Evolutionary conservation across 169 alveolate species (phyloP).

Genomic region (Theileria annulata): DNA sequence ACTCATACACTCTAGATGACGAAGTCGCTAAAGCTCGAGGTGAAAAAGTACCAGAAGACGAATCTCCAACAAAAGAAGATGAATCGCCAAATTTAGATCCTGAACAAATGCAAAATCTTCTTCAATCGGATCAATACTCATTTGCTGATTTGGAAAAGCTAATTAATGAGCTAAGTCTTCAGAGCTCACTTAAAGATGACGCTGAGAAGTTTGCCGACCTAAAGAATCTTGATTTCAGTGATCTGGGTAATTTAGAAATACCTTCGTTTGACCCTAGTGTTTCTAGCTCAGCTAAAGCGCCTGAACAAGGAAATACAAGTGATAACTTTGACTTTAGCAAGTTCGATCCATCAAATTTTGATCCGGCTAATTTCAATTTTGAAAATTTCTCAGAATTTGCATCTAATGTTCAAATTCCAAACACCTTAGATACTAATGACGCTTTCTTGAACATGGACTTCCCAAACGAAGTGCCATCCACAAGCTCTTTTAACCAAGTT

Average conservation of each 20-base stretch:
- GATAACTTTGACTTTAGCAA: not conserved
- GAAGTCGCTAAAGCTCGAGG: constrained; percentile 15
- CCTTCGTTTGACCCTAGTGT: not conserved
- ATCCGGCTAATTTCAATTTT: not conserved
- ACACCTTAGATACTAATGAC: not conserved
- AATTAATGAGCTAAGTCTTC: not conserved
- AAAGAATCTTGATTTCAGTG: not conserved
- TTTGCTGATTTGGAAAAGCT: not conserved
- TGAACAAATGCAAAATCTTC: not conserved
- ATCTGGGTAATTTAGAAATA: not conserved
- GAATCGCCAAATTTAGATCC: not conserved
- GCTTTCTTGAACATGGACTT: constrained; percentile 7
- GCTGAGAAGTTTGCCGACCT: not conserved
- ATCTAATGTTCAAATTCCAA: not conserved
- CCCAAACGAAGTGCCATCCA: not conserved
- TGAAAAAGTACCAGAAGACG: not conserved
- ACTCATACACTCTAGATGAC: constrained; percentile 48
- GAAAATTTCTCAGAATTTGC: not conserved
- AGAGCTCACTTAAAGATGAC: constrained; percentile 8
- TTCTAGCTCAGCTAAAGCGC: not conserved
- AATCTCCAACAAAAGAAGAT: constrained; percentile 8
- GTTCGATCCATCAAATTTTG: not conserved
- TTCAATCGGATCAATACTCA: not conserved
- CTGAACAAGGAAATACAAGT: not conserved
- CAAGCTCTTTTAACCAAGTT: not conserved